phyloP scores from a whole-genome alignment of 768 basidiomycete genomes.

The Boletellus emodensis region DNA sequence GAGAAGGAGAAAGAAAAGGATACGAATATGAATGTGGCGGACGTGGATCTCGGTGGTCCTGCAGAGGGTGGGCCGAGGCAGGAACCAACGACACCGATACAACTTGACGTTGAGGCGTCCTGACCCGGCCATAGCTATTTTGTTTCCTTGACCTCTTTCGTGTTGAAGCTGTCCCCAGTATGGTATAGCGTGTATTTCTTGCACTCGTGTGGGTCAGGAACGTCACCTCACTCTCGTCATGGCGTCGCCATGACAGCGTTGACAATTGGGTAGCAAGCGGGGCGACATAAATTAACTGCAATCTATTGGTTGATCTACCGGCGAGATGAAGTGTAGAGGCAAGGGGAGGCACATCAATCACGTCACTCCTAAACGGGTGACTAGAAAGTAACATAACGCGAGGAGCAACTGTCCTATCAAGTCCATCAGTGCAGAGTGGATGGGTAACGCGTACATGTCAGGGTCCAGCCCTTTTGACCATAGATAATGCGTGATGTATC shows the following conservation, averaged over 20 bases:
- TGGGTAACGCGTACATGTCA: slow-evolving; percentile 90
- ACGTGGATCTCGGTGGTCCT: slow-evolving; percentile 27
- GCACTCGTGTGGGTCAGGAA: background rate
- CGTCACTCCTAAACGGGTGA: slow-evolving; percentile 39
- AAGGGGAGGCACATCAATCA: slow-evolving; percentile 5
- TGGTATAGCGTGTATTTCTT: background rate
- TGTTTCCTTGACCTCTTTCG: background rate
- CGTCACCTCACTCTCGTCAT: background rate
- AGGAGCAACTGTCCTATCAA: slow-evolving; percentile 78
- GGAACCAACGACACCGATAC: slow-evolving; percentile 36
- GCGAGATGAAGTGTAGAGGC: background rate
- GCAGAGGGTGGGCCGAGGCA: slow-evolving; percentile 31
- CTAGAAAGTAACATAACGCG: slow-evolving; percentile 70
- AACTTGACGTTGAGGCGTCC: slow-evolving; percentile 34
- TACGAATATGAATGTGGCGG: slow-evolving; percentile 28
- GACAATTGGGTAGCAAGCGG: background rate
- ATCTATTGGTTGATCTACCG: background rate
- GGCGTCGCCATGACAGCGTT: background rate
- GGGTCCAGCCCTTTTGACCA: slow-evolving; percentile 81
- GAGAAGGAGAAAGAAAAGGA: slow-evolving; percentile 16
- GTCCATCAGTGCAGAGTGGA: slow-evolving; percentile 87
- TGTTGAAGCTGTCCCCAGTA: background rate
- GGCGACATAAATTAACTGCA: background rate
- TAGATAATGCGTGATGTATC: slow-evolving; percentile 63
- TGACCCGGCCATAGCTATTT: slow-evolving; percentile 24